Percentiles rank a stretch among this genome's conserved stretches.
phyloP scores from a whole-genome alignment of 257 asterid genomes.

The Solanum pinnatisectum region DNA sequence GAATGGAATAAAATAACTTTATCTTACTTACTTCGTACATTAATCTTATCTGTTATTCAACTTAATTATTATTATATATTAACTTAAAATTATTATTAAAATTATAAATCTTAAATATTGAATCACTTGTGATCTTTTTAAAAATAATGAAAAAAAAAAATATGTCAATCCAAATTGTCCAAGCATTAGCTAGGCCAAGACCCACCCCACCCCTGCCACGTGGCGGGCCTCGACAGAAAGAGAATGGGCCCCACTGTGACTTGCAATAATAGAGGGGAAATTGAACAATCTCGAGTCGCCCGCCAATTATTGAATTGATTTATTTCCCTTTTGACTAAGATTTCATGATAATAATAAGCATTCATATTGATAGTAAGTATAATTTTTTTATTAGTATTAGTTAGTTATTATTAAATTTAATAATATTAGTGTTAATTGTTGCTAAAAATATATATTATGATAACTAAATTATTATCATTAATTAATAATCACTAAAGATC shows the following conservation, averaged over 20 bases:
- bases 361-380: too few relatives aligned
- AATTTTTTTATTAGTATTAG: too few relatives aligned
- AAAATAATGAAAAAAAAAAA: too few relatives aligned
- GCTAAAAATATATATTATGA: too few relatives aligned
- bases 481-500: too few relatives aligned
- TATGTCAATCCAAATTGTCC: background rate
- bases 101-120: too few relatives aligned
- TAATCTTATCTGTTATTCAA: background rate
- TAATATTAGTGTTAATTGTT: rapidly evolving
- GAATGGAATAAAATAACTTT: too few relatives aligned
- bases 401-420: too few relatives aligned
- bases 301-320: background rate
- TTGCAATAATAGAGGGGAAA: background rate
- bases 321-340: background rate
- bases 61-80: too few relatives aligned
- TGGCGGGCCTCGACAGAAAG: background rate
- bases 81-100: too few relatives aligned
- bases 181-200: background rate
- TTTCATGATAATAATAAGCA: background rate
- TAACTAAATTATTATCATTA: too few relatives aligned
- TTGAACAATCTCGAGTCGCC: background rate
- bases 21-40: background rate
- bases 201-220: background rate
- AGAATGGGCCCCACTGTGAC: background rate
- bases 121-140: too few relatives aligned